Percentiles rank a stretch among this genome's conserved stretches.
phyloP scores from a whole-genome alignment of 768 basidiomycete species.

The Mycena olivaceomarginata region DNA sequence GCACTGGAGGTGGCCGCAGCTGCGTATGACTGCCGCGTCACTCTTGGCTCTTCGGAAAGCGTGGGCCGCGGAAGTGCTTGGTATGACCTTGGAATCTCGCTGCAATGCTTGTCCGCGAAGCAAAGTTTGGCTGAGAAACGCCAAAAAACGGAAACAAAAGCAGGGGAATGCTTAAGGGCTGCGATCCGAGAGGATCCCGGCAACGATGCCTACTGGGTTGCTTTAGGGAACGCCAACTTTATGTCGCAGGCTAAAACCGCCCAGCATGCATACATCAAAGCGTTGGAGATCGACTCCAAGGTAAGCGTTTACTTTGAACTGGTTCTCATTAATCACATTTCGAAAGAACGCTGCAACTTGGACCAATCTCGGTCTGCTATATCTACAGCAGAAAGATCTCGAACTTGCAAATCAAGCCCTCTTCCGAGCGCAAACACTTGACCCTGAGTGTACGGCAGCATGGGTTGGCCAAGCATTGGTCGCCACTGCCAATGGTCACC shows the following conservation, averaged over 20 bases:
- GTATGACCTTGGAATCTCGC: conserved; percentile 83
- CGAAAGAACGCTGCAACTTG: conserved; percentile 83
- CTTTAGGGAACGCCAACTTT: conserved; percentile 86
- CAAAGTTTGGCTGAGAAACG: conserved; percentile 53
- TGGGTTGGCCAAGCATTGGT: conserved; percentile 95
- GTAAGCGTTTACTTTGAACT: conserved; percentile 57
- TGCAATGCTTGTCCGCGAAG: conserved; percentile 69
- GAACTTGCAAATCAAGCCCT: conserved; percentile 93
- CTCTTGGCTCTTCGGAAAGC: conserved; percentile 73
- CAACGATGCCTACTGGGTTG: conserved; percentile 88
- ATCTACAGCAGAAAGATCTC: conserved; percentile 84
- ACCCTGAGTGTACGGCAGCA: conserved; percentile 91
- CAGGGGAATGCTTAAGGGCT: conserved; percentile 75
- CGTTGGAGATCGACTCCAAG: conserved; percentile 91
- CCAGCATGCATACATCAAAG: conserved; percentile 94
- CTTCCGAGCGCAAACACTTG: conserved; percentile 90
- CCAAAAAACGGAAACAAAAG: conserved; percentile 61
- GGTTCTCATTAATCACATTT: conserved; percentile 2
- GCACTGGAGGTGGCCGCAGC: conserved; percentile 72
- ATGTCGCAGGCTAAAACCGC: conserved; percentile 80
- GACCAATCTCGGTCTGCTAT: conserved; percentile 93
- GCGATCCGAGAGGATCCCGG: conserved; percentile 85
- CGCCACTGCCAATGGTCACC: conserved; percentile 75
- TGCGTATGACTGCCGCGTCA: conserved; percentile 77
- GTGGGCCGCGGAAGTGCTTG: conserved; percentile 74